phyloP scores from a whole-genome alignment of 78 protist genomes.

The Dictyostelium purpureum region DNA sequence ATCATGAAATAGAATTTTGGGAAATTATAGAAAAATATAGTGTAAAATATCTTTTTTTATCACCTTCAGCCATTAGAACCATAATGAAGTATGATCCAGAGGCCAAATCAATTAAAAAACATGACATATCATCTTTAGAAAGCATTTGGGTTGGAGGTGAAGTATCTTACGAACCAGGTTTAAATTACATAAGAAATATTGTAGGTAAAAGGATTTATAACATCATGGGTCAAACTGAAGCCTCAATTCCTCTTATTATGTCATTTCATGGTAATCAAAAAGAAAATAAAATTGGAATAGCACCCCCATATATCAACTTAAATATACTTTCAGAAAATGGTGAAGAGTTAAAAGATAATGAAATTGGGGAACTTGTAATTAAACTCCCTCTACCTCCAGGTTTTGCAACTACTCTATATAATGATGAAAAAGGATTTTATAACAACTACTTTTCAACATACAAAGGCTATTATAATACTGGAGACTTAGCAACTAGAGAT shows the following conservation, averaged over 20 bases:
- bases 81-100: constrained; percentile 20
- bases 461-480: constrained; percentile 81
- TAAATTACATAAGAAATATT: background rate
- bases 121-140: background rate
- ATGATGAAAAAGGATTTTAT: background rate
- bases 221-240: background rate
- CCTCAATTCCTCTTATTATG: background rate
- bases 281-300: background rate
- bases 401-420: constrained; percentile 41
- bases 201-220: background rate
- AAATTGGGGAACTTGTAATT: constrained; percentile 56
- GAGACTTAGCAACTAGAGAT: constrained; percentile 83
- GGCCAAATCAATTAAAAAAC: background rate
- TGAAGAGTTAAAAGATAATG: background rate
- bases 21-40: constrained; percentile 18
- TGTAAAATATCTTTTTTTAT: constrained; percentile 85
- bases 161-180: background rate
- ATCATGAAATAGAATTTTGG: constrained; percentile 63
- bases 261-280: background rate
- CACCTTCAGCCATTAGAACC: constrained; percentile 40
- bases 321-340: background rate
- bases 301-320: background rate
- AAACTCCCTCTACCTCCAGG: constrained; percentile 90
- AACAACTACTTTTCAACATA: constrained; percentile 6
- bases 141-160: background rate